Percentiles rank a stretch among this genome's conserved stretches.
phyloP scores from a whole-genome alignment of 2,329 filamentous ascomycete genomes.

The Claviceps capensis region DNA sequence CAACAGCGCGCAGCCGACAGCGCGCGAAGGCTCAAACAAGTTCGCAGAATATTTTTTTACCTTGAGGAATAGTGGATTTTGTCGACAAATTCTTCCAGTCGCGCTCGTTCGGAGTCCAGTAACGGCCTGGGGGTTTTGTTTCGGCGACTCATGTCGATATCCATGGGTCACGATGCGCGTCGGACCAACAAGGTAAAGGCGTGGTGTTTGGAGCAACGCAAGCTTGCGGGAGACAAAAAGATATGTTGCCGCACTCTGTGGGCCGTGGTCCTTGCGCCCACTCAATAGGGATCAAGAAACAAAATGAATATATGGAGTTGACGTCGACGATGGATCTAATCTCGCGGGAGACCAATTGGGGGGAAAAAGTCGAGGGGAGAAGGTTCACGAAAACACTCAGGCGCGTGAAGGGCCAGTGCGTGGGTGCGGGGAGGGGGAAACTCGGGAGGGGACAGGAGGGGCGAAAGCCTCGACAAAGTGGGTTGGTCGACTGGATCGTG shows the following conservation, averaged over 20 bases:
- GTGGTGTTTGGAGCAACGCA: conserved; percentile 1
- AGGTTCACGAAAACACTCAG: conserved; percentile 2
- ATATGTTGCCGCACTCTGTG: neutral
- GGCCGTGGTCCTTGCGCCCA: neutral
- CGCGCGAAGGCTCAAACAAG: neutral
- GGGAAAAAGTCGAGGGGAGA: conserved; percentile 1
- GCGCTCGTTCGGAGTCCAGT: conserved; percentile 65
- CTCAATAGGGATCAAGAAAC: neutral
- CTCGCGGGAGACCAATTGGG: neutral
- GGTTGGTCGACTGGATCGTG: conserved; percentile 4
- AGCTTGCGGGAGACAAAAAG: neutral
- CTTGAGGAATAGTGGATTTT: conserved; percentile 89
- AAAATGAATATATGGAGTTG: neutral
- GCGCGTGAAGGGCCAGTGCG: conserved; percentile 7
- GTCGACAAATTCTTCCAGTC: conserved; percentile 83
- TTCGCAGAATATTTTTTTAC: conserved; percentile 29
- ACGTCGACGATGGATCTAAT: neutral
- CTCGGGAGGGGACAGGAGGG: conserved; percentile 1
- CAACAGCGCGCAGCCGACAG: neutral
- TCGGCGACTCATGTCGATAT: conserved; percentile 70
- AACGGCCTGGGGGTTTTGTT: conserved; percentile 76
- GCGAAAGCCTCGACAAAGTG: conserved; percentile 4
- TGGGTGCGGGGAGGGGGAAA: conserved; percentile 4
- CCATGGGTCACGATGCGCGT: conserved; percentile 16
- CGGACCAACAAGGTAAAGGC: conserved; percentile 4